A percentile compares a stretch with the other conserved stretches of the same genome.
Conservation (phyloP, 306 rosid species). For the Vachellia collinsii region DNA sequence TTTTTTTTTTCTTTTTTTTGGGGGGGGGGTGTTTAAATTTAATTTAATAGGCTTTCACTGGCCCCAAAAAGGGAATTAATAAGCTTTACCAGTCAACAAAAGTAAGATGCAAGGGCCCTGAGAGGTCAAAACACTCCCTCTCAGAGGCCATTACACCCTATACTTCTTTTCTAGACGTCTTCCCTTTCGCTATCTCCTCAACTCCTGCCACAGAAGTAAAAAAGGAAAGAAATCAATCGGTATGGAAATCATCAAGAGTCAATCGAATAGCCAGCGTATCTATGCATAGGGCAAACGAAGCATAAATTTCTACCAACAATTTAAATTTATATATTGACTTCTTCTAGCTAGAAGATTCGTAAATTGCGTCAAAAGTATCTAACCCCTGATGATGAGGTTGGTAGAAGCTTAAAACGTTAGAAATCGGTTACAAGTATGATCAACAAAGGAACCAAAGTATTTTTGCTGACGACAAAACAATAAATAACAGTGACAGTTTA, state of each 20-base stretch:
- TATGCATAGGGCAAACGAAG: neutral
- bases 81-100: constrained; percentile 71
- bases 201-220: constrained; percentile 29
- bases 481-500: neutral
- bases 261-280: neutral
- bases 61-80: neutral
- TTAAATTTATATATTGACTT: neutral
- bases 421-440: neutral
- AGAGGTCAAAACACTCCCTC: constrained; percentile 69
- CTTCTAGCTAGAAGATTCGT: neutral
- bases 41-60: neutral
- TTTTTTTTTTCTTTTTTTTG: too few relatives aligned
- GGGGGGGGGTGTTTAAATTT: neutral
- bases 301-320: neutral
- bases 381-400: neutral
- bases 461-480: neutral
- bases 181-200: constrained; percentile 42
- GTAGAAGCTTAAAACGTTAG: neutral
- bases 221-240: constrained; percentile 8
- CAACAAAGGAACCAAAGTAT: neutral
- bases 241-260: neutral
- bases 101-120: constrained; percentile 82
- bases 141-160: constrained; percentile 64
- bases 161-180: neutral
- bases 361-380: neutral